Percentiles rank a stretch among this genome's conserved stretches.
Conservation (phyloP, 2,329 filamentous ascomycete genomes). For the Pestalotiopsis sp. region DNA sequence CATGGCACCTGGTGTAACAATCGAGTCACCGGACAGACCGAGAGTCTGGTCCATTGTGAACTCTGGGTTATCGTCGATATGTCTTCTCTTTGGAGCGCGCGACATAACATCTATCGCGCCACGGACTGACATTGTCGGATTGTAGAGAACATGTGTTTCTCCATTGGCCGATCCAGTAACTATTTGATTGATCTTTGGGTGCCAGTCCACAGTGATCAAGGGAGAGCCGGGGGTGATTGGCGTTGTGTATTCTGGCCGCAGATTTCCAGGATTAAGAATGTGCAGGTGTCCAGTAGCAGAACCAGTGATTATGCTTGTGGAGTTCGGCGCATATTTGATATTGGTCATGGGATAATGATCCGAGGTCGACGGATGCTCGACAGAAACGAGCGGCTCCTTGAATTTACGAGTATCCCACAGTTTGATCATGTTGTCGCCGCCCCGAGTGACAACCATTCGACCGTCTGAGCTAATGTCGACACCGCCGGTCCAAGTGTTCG, state of each 20-base stretch:
- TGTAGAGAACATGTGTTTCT: constrained; percentile 89
- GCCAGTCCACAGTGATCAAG: constrained; percentile 86
- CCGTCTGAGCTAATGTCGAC: constrained; percentile 91
- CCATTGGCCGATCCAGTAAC: constrained; percentile 90
- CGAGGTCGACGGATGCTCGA: constrained; percentile 80
- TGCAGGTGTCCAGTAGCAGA: constrained; percentile 85
- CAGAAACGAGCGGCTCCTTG: constrained; percentile 82
- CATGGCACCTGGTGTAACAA: constrained; percentile 70
- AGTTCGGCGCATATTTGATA: constrained; percentile 86
- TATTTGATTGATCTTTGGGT: constrained; percentile 94
- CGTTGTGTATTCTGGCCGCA: constrained; percentile 82
- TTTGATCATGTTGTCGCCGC: constrained; percentile 91
- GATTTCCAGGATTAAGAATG: constrained; percentile 90
- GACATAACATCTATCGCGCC: constrained; percentile 91
- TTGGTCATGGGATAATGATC: constrained; percentile 82
- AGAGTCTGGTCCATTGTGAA: constrained; percentile 82
- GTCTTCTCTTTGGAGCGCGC: constrained; percentile 89
- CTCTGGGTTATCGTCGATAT: constrained; percentile 90
- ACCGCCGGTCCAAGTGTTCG: constrained; percentile 88
- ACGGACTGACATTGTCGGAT: constrained; percentile 76
- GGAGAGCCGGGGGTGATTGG: constrained; percentile 85
- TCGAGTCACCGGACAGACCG: constrained; percentile 82
- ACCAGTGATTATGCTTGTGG: constrained; percentile 84
- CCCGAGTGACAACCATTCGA: constrained; percentile 85
- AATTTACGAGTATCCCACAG: constrained; percentile 97